Conservation (phyloP, 2,329 filamentous ascomycete genomes). For the Epichloe baconii region DNA sequence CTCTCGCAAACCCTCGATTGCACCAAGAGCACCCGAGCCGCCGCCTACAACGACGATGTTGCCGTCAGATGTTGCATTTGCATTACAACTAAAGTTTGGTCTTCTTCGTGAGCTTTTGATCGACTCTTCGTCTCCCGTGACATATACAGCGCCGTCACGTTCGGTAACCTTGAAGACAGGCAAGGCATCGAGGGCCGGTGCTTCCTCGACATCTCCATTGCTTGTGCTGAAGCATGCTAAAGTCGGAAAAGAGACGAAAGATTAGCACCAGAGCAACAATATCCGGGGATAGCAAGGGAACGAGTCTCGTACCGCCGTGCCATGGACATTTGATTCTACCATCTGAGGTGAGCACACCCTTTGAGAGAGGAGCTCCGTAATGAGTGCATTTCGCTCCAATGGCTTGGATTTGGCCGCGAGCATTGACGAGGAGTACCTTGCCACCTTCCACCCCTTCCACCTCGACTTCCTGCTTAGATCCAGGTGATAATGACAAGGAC, state of each 20-base stretch:
- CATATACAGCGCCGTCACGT: slow-evolving; percentile 71
- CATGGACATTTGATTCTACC: slow-evolving; percentile 87
- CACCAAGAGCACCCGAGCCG: slow-evolving; percentile 71
- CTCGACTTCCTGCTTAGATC: slow-evolving; percentile 79
- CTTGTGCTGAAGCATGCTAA: slow-evolving; percentile 81
- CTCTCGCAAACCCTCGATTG: slow-evolving; percentile 70
- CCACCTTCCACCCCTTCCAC: slow-evolving; percentile 78
- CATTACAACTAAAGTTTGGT: slow-evolving; percentile 58
- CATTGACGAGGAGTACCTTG: slow-evolving; percentile 77
- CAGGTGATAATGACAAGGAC: slow-evolving; percentile 60
- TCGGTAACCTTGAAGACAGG: slow-evolving; percentile 69
- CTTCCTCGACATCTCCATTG: slow-evolving; percentile 90
- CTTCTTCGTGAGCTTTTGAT: slow-evolving; percentile 67
- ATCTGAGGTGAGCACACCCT: slow-evolving; percentile 70
- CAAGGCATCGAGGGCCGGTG: slow-evolving; percentile 78
- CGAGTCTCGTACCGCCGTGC: slow-evolving; percentile 65
- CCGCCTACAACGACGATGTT: slow-evolving; percentile 79
- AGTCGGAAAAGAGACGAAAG: not conserved
- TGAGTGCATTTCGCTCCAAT: slow-evolving; percentile 77
- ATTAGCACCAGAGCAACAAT: slow-evolving; percentile 1
- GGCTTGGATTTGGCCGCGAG: slow-evolving; percentile 63
- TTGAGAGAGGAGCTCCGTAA: slow-evolving; percentile 80
- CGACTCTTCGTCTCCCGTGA: slow-evolving; percentile 63
- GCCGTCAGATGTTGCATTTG: slow-evolving; percentile 24
- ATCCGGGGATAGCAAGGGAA: not conserved